Evolutionary conservation across 2,329 filamentous ascomycete species (phyloP).

Genomic region (Colletotrichum scovillei): DNA sequence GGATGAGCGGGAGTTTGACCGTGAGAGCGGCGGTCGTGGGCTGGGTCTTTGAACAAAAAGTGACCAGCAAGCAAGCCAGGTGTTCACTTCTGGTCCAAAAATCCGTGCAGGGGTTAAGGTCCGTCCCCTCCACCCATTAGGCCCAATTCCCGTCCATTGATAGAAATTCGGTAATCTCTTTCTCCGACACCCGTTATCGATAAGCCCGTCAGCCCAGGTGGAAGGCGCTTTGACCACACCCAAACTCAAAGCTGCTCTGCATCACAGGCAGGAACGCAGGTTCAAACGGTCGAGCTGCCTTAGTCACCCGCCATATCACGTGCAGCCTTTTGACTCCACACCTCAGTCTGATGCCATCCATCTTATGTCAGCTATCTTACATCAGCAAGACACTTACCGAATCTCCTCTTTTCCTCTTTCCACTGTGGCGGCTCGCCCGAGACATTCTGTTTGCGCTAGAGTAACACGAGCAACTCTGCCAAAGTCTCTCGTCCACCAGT

Average conservation of each 20-base stretch:
- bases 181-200: conserved; percentile 36
- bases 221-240: conserved; percentile 15
- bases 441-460: conserved; percentile 32
- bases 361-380: not conserved
- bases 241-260: not conserved
- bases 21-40: conserved; percentile 22
- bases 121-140: not conserved
- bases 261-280: not conserved
- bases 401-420: not conserved
- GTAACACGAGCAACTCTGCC: conserved; percentile 23
- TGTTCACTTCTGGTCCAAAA: conserved; percentile 37
- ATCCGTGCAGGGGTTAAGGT: conserved; percentile 28
- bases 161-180: conserved; percentile 21
- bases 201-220: not conserved
- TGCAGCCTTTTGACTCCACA: not conserved
- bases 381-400: not conserved
- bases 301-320: not conserved
- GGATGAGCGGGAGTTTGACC: conserved; percentile 5
- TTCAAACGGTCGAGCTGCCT: not conserved
- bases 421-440: conserved; percentile 28
- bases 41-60: conserved; percentile 28
- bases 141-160: not conserved
- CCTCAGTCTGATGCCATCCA: too few species aligned
- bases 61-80: conserved; percentile 37
- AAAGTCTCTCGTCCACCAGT: conserved; percentile 26